phyloP scores from a whole-genome alignment of 2,329 filamentous ascomycete species.

The Aspergillus fumigatus region DNA sequence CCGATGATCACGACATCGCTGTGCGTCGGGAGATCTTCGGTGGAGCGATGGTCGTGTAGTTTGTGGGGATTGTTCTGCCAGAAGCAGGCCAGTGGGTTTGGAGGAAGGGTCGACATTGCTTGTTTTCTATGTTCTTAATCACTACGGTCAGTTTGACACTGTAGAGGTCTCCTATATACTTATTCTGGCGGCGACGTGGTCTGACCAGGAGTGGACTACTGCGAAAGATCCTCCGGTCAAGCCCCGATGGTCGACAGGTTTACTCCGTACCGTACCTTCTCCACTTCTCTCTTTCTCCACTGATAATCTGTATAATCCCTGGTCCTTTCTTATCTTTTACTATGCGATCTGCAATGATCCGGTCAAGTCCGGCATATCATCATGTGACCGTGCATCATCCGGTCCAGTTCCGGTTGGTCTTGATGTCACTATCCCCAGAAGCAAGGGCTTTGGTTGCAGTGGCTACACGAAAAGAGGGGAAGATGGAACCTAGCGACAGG shows the following conservation, averaged over 20 bases:
- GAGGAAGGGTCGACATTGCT: not conserved
- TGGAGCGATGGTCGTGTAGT: conserved; percentile 39
- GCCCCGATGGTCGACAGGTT: not conserved
- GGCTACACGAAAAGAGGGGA: not conserved
- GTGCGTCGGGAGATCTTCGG: conserved; percentile 18
- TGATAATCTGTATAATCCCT: not conserved
- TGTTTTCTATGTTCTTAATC: no score
- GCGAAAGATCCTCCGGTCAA: not conserved
- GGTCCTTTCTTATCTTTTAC: not conserved
- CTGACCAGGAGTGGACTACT: not conserved
- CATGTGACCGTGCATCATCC: no score
- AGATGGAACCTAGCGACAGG: not conserved
- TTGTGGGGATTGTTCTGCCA: conserved; percentile 40
- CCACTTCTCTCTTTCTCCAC: not conserved
- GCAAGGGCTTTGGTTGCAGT: not conserved
- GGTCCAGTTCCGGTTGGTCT: not conserved
- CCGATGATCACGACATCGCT: conserved; percentile 46
- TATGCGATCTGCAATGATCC: not conserved
- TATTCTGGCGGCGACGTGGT: not conserved
- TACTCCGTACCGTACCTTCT: no score
- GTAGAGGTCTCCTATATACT: not conserved
- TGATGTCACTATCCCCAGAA: not conserved
- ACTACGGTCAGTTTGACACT: not conserved
- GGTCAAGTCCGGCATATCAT: not conserved
- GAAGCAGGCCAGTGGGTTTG: conserved; percentile 22